Conservation (phyloP, 176 grass and related monocot species). For the Hsuehochloa calcarea region DNA sequence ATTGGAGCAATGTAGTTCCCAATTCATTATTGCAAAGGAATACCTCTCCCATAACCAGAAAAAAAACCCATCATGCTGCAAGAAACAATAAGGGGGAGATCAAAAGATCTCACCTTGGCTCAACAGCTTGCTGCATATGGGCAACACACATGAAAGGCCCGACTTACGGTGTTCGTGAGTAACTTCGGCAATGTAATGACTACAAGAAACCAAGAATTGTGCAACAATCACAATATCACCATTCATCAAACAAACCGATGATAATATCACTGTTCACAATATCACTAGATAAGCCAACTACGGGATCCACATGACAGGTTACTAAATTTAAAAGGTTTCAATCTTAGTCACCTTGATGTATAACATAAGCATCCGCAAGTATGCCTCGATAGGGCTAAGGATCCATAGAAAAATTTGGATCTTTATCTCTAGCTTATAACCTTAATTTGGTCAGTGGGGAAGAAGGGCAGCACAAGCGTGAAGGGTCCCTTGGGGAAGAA, state of each 20-base stretch:
- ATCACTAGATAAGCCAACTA: no score
- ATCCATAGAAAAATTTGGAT: no score
- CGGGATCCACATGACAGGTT: no score
- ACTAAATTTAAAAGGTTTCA: no score
- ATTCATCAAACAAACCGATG: constrained; percentile 15
- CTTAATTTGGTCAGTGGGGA: no score
- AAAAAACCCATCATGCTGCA: constrained; percentile 26
- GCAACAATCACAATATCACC: neutral
- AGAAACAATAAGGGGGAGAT: constrained; percentile 17
- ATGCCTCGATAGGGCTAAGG: no score
- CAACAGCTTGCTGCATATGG: constrained; percentile 85
- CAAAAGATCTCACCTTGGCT: constrained; percentile 75
- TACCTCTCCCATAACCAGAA: neutral
- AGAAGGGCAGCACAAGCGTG: no score
- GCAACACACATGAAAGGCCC: constrained; percentile 95
- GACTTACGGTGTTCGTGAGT: constrained; percentile 88
- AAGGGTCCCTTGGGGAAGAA: no score
- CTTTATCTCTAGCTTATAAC: no score
- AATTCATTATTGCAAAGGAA: constrained; percentile 29
- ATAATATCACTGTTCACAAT: no score
- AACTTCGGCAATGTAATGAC: constrained; percentile 90
- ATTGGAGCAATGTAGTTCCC: constrained; percentile 16
- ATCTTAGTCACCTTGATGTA: no score
- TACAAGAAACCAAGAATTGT: constrained; percentile 37
- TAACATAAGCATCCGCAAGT: no score